These are phyloP conservation scores for Diospyros kaki DNA, from an alignment of 148 eudicot species.

Conservation along the genomic window DNA sequence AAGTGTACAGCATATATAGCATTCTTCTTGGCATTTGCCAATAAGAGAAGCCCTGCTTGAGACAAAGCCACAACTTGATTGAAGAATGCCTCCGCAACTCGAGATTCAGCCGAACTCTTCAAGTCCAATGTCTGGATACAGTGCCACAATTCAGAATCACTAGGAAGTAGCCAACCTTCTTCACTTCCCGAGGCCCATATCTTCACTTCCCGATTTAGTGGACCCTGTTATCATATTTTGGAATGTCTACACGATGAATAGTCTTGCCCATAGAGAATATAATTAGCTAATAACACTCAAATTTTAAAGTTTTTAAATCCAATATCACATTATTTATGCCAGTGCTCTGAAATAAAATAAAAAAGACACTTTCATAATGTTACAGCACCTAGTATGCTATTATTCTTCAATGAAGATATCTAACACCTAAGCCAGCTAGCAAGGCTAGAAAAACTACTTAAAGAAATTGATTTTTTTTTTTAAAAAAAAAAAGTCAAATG, in stretches of 20 bases:
- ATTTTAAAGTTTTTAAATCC: neutral
- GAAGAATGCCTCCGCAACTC: slow-evolving; percentile 72
- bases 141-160: slow-evolving; percentile 93
- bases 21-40: slow-evolving; percentile 95
- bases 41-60: slow-evolving; percentile 78
- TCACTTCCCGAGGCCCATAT: slow-evolving; percentile 90
- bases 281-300: neutral
- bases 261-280: neutral
- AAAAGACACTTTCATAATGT: slow-evolving; percentile 1
- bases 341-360: neutral
- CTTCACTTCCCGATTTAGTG: slow-evolving; percentile 81
- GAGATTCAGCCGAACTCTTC: slow-evolving; percentile 66
- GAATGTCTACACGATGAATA: slow-evolving; percentile 4
- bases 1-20: slow-evolving; percentile 95
- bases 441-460: neutral
- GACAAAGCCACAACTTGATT: slow-evolving; percentile 90
- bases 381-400: neutral
- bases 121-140: slow-evolving; percentile 85
- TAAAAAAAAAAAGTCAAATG: neutral
- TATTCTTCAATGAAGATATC: neutral
- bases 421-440: slow-evolving; percentile 5
- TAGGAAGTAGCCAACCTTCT: slow-evolving; percentile 98
- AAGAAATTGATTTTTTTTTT: neutral
- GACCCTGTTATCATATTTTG: slow-evolving; percentile 50
- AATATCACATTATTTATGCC: neutral